Conservation (phyloP, 371 early-diverging fungal genomes). For the Mortierella sp. region DNA sequence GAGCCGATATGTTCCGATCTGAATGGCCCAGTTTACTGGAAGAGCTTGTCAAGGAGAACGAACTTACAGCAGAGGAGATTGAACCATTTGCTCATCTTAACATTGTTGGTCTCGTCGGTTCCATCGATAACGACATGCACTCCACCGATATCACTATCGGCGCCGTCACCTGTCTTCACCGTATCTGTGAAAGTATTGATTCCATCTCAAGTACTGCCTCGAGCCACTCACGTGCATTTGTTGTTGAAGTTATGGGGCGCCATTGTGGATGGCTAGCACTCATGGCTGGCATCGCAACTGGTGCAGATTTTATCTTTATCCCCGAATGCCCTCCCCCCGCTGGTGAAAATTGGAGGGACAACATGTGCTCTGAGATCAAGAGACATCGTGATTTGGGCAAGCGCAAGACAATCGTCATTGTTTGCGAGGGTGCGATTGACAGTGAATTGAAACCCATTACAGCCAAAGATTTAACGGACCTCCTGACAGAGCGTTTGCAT, state of each 20-base stretch:
- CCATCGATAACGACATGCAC: slow-evolving; percentile 98
- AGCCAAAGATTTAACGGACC: slow-evolving; percentile 86
- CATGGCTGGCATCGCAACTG: slow-evolving; percentile 94
- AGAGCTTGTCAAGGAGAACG: slow-evolving; percentile 74
- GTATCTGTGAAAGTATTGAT: slow-evolving; percentile 98
- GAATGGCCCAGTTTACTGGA: slow-evolving; percentile 93
- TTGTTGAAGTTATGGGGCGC: slow-evolving; percentile 99
- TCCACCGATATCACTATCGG: slow-evolving; percentile 98
- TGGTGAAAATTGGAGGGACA: slow-evolving; percentile 88
- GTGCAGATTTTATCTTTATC: slow-evolving; percentile 98
- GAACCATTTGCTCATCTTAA: slow-evolving; percentile 76
- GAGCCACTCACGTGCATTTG: slow-evolving; percentile 98
- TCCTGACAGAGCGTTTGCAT: slow-evolving; percentile 82
- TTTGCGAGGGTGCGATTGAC: slow-evolving; percentile 99
- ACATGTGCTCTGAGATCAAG: slow-evolving; percentile 83
- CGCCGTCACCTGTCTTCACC: slow-evolving; percentile 94
- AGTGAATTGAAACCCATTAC: slow-evolving; percentile 90
- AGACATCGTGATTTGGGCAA: slow-evolving; percentile 87
- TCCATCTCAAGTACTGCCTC: slow-evolving; percentile 95
- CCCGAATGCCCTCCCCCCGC: slow-evolving; percentile 94
- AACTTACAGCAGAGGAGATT: slow-evolving; percentile 70
- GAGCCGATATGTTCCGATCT: slow-evolving; percentile 92
- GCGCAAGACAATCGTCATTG: slow-evolving; percentile 94
- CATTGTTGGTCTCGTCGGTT: slow-evolving; percentile 97
- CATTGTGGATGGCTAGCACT: slow-evolving; percentile 99